Evolutionary conservation across 2,329 filamentous ascomycete genomes (phyloP), one percentile per base, ranked within the genome.

Genomic region (Aureobasidium sp.): DNA sequence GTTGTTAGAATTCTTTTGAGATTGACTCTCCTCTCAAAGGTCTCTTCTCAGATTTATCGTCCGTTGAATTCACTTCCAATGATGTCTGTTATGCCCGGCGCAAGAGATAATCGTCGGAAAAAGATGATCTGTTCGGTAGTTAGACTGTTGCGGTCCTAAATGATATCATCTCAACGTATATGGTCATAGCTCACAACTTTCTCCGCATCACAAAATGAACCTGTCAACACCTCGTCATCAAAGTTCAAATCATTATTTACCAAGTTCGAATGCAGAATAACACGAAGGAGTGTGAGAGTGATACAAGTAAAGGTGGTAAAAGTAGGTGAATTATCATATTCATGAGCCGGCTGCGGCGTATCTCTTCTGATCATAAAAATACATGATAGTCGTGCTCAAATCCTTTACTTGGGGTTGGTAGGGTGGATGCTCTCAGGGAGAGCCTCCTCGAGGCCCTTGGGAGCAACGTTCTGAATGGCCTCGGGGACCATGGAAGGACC

Each of bases 401-500:
- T 44, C 21, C 21, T 25, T 39, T 59, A 48, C 21, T 59, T 59
- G 25, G 42, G 42, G 29, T 34, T 34, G 7, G 55, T 49, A 1
- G 55, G 44, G 13, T 59, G 42, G 13, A 59, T 48, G 4, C 10
- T 39, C 34, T 59, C 44, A 2, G 55, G 55, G 8, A 59, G 34
- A 49, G 32, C 44, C 44, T 63, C 50, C 21, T 61, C 44, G 14
- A 63, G 39, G 1, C 25, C 29, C 48, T 61, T 55, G 10, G 59
- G 59, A 3, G 47, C 48, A 3, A 44, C 21, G 9, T 55, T 44
- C 30, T 61, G 59, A 11, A 61, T 37, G 37, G 32, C 39, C 36
- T 61, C 25, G 3, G 59, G 59, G 8, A 61, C 59, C 59, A 42
- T 61, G 21, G 48, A 54, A 8, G 49, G 39, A 3, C 59, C 59